Percentiles rank a stretch among this genome's conserved stretches.
Evolutionary conservation across 495 filamentous ascomycete genomes (phyloP).

Genomic region (Neurospora sp.): DNA sequence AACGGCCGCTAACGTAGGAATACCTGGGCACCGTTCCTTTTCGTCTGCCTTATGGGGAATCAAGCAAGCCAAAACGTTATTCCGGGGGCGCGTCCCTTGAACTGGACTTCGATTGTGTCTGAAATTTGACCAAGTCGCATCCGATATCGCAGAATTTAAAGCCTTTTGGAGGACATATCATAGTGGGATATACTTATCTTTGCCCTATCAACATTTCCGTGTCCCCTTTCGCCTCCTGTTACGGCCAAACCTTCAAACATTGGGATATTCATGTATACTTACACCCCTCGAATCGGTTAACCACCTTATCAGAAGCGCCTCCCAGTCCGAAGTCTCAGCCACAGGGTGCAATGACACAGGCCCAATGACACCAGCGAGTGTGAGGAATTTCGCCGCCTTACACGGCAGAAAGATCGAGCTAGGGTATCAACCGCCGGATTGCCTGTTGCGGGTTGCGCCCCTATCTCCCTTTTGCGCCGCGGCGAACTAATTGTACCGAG

Average conservation of each 20-base stretch:
- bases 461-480: not conserved
- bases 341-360: constrained; percentile 1
- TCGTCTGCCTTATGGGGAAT: not conserved
- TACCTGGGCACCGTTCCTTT: not conserved
- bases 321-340: not conserved
- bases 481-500: not conserved
- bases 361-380: not conserved
- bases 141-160: not conserved
- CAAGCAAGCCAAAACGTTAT: not conserved
- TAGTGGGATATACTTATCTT: not conserved
- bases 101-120: not conserved
- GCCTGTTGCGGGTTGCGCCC: constrained; percentile 7
- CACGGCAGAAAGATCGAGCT: not conserved
- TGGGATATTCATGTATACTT: not conserved
- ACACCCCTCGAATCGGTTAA: not conserved
- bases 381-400: not conserved
- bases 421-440: not conserved
- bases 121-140: not conserved
- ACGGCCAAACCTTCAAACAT: not conserved
- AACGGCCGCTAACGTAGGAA: constrained; percentile 1
- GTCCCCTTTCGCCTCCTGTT: not conserved
- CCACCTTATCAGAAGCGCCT: not conserved
- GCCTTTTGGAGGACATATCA: too few species aligned
- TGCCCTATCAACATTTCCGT: not conserved
- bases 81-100: not conserved